These are phyloP conservation scores for Diutina neorugosa DNA, from an alignment of 1,139 yeast species.

Conservation along the genomic window DNA sequence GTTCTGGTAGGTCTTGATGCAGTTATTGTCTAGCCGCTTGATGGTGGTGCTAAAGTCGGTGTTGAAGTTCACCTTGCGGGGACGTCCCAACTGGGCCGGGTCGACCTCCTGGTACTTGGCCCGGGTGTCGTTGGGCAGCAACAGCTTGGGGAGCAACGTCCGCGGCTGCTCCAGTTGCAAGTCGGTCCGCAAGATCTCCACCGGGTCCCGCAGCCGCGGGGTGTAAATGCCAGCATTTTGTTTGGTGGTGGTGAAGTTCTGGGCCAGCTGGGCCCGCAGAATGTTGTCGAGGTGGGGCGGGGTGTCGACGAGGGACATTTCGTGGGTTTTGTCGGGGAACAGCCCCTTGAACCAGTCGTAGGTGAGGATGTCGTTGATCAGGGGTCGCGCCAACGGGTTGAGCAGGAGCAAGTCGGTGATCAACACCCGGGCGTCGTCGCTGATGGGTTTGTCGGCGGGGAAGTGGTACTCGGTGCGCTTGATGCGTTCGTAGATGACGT, in stretches of 20 bases:
- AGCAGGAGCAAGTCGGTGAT: slow-evolving; percentile 63
- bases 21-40: slow-evolving; percentile 24
- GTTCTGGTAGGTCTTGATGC: slow-evolving; percentile 30
- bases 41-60: slow-evolving; percentile 29
- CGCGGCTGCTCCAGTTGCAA: slow-evolving; percentile 59
- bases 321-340: slow-evolving; percentile 66
- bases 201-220: slow-evolving; percentile 46
- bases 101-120: slow-evolving; percentile 73
- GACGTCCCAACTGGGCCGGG: slow-evolving; percentile 20
- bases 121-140: slow-evolving; percentile 88
- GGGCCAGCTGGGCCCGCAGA: slow-evolving; percentile 49
- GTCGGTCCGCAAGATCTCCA: slow-evolving; percentile 59
- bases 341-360: slow-evolving; percentile 81
- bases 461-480: slow-evolving; percentile 71
- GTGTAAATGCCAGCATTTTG: slow-evolving; percentile 52
- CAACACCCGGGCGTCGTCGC: slow-evolving; percentile 59
- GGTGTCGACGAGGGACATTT: slow-evolving; percentile 43
- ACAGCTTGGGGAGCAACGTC: slow-evolving; percentile 70
- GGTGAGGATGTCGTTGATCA: slow-evolving; percentile 63
- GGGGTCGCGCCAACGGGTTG: slow-evolving; percentile 75
- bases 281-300: slow-evolving; percentile 47
- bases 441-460: slow-evolving; percentile 62
- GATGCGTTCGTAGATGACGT: slow-evolving; percentile 85
- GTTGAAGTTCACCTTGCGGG: slow-evolving; percentile 31
- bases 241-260: slow-evolving; percentile 60